A percentile compares a stretch with the other conserved stretches of the same genome.
Conservation (phyloP, 1,139 yeast species). For the Petasospora rhodanensis region DNA sequence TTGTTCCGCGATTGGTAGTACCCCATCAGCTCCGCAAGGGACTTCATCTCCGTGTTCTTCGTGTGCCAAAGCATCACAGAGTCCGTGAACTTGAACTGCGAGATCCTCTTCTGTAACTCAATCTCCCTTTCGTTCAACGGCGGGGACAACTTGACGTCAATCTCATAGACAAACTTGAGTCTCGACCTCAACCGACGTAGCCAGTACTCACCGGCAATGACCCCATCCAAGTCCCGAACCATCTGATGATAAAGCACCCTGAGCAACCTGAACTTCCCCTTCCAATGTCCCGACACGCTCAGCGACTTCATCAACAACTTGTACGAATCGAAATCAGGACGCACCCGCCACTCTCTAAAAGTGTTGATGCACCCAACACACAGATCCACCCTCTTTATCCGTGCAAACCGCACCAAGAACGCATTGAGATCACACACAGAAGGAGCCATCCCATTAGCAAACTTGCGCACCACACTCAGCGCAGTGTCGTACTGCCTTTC, state of each 20-base stretch:
- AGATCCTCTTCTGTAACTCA: conserved; percentile 7
- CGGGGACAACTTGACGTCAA: conserved; percentile 13
- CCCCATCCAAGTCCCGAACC: conserved; percentile 17
- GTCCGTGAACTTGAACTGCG: conserved; percentile 1
- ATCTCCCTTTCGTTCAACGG: conserved; percentile 19
- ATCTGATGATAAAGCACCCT: conserved; percentile 23
- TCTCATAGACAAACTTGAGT: conserved; percentile 17
- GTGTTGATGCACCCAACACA: conserved; percentile 29
- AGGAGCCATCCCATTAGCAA: conserved; percentile 6
- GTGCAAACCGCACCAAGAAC: conserved; percentile 27
- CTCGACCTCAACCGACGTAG: conserved; percentile 22
- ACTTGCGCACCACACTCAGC: conserved; percentile 9
- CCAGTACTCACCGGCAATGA: conserved; percentile 26
- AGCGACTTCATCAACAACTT: conserved; percentile 31
- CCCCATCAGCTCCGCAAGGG: conserved; percentile 14
- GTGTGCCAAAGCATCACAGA: conserved; percentile 7
- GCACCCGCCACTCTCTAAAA: conserved; percentile 24
- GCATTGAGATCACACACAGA: conserved; percentile 27
- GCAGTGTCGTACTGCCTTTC: conserved; percentile 27
- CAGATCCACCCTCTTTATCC: conserved; percentile 32
- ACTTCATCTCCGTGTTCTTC: conserved; percentile 7
- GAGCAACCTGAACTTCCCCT: conserved; percentile 23
- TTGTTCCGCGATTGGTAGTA: conserved; percentile 8
- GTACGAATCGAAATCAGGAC: conserved; percentile 28
- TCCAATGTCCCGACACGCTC: conserved; percentile 30